These are phyloP conservation scores for Tuber aestivum DNA, from an alignment of 495 filamentous ascomycete genomes.

Conservation along the genomic window DNA sequence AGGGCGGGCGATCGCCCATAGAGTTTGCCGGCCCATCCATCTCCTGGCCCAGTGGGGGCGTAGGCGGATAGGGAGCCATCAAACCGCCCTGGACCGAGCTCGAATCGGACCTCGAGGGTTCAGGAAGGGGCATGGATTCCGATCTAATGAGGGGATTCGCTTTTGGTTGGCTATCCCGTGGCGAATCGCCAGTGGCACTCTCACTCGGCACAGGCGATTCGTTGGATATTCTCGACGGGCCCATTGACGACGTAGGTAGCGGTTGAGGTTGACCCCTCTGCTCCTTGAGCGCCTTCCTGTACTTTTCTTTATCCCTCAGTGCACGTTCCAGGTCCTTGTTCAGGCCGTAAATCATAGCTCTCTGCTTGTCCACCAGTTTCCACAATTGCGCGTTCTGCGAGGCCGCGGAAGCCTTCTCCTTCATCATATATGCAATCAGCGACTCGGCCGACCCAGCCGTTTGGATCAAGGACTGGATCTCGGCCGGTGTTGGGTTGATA, in stretches of 20 bases:
- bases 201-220: conserved; percentile 36
- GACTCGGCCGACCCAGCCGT: conserved; percentile 86
- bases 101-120: conserved; percentile 16
- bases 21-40: conserved; percentile 23
- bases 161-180: conserved; percentile 15
- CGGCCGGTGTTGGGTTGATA: conserved; percentile 46
- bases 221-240: conserved; percentile 25
- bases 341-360: conserved; percentile 83
- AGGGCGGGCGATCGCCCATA: conserved; percentile 22
- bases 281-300: conserved; percentile 84
- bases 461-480: conserved; percentile 67
- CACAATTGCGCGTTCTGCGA: conserved; percentile 90
- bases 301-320: conserved; percentile 90
- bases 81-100: conserved; percentile 46
- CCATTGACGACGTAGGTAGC: conserved; percentile 45
- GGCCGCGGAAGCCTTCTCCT: conserved; percentile 80
- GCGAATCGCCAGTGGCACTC: conserved; percentile 17
- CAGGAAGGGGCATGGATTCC: conserved; percentile 33
- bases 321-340: conserved; percentile 92
- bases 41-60: conserved; percentile 49
- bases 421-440: conserved; percentile 78
- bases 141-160: conserved; percentile 21
- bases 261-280: conserved; percentile 52
- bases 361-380: conserved; percentile 92
- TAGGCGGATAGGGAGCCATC: conserved; percentile 55